These are phyloP conservation scores for Coccomyxa sp. DNA, from an alignment of 139 green algal species.

Conservation along the genomic window DNA sequence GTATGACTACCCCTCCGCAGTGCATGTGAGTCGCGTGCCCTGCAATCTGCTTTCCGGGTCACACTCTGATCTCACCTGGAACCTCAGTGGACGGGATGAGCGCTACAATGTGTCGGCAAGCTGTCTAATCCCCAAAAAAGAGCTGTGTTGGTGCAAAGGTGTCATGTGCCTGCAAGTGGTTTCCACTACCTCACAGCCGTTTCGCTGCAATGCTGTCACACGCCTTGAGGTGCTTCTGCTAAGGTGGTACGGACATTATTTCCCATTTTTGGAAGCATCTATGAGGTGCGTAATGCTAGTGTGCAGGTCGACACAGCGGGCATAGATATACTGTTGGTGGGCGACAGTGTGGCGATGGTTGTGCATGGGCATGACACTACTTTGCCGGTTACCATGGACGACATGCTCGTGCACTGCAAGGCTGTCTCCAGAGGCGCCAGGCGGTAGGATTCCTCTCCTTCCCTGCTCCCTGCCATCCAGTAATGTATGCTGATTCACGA, in stretches of 20 bases:
- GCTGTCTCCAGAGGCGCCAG: conserved; percentile 77
- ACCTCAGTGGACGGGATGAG: no score
- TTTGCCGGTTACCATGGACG: conserved; percentile 92
- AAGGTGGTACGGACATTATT: neutral
- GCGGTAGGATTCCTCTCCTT: conserved; percentile 10
- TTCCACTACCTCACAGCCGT: no score
- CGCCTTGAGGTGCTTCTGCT: neutral
- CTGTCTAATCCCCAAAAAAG: no score
- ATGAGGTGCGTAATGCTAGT: neutral
- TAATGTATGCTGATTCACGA: no score
- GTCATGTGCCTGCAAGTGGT: no score
- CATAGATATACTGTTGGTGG: conserved; percentile 94
- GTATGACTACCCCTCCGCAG: conserved; percentile 98
- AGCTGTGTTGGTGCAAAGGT: no score
- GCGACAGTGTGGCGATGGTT: conserved; percentile 95
- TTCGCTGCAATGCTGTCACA: no score
- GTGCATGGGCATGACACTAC: conserved; percentile 99
- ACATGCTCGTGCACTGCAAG: conserved; percentile 94
- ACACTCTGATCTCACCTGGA: no score
- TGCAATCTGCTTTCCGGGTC: no score
- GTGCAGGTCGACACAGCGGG: conserved; percentile 82
- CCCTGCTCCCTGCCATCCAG: neutral
- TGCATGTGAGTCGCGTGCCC: conserved; percentile 65
- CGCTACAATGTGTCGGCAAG: no score
- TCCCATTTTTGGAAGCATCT: neutral